phyloP scores from a whole-genome alignment of 176 grass and related monocot genomes.

The Carex cristatella region DNA sequence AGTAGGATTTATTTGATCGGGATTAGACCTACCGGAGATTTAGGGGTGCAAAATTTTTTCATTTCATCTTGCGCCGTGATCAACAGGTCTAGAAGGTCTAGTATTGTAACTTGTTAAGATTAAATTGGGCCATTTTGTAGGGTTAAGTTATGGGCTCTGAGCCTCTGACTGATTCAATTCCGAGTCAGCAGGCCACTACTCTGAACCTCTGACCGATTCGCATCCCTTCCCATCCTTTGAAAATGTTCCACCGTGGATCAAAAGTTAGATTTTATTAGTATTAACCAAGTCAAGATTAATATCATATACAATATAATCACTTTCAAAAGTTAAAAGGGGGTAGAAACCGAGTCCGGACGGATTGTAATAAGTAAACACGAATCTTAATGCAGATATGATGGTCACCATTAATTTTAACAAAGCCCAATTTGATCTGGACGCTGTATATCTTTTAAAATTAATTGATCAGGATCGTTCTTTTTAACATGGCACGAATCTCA shows the following conservation, averaged over 20 bases:
- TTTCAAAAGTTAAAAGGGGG: not conserved
- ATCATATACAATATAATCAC: not conserved
- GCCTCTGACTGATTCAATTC: conserved; percentile 5
- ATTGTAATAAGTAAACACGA: no score
- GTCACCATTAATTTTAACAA: no score
- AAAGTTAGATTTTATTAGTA: not conserved
- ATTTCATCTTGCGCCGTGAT: not conserved
- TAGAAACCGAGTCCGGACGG: not conserved
- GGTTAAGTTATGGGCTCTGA: not conserved
- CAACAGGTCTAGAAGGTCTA: not conserved
- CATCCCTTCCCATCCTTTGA: not conserved
- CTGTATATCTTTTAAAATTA: no score
- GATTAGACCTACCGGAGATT: not conserved
- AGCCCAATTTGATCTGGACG: no score
- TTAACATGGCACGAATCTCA: no score
- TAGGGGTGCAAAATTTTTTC: not conserved
- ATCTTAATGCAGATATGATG: no score
- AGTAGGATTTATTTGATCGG: not conserved
- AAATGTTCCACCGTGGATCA: not conserved
- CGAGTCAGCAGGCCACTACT: not conserved
- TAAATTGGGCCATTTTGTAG: conserved; percentile 10
- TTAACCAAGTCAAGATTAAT: not conserved
- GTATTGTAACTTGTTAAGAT: not conserved
- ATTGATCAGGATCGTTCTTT: no score
- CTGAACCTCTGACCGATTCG: no score